Percentiles rank a stretch among this genome's conserved stretches.
phyloP scores from a whole-genome alignment of 192 early-diverging fungal genomes.

The Backusella morwellensis region DNA sequence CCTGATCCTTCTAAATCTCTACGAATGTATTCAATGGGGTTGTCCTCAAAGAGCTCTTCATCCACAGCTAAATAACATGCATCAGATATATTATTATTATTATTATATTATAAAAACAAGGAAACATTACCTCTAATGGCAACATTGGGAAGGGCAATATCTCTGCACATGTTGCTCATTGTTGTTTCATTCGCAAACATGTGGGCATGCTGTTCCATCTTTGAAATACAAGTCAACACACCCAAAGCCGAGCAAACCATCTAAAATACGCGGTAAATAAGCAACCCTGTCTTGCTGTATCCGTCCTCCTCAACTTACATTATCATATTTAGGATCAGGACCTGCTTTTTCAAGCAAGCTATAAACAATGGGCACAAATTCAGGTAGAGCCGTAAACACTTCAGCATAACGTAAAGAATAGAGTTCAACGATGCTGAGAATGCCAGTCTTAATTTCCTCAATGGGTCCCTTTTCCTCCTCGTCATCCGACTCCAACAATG shows the following conservation, averaged over 20 bases:
- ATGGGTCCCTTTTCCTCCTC: conserved; percentile 82
- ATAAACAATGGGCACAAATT: conserved; percentile 92
- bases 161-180: conserved; percentile 82
- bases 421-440: conserved; percentile 89
- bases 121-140: conserved; percentile 58
- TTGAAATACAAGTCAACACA: conserved; percentile 86
- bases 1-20: conserved; percentile 89
- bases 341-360: conserved; percentile 75
- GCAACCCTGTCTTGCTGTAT: too few relatives aligned
- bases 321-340: conserved; percentile 75
- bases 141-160: conserved; percentile 93
- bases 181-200: conserved; percentile 75
- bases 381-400: conserved; percentile 73
- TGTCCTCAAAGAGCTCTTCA: conserved; percentile 96
- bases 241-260: conserved; percentile 88
- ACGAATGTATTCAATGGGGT: conserved; percentile 93
- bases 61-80: conserved; percentile 55
- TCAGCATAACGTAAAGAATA: conserved; percentile 92
- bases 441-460: conserved; percentile 89
- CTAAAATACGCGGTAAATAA: conserved; percentile 29
- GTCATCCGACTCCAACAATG: conserved; percentile 66
- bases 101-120: background rate
- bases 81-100: too few relatives aligned
- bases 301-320: conserved; percentile 41
- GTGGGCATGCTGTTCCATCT: conserved; percentile 63